These are phyloP conservation scores for Mycena epipterygia DNA, from an alignment of 768 basidiomycete genomes.

Conservation along the genomic window DNA sequence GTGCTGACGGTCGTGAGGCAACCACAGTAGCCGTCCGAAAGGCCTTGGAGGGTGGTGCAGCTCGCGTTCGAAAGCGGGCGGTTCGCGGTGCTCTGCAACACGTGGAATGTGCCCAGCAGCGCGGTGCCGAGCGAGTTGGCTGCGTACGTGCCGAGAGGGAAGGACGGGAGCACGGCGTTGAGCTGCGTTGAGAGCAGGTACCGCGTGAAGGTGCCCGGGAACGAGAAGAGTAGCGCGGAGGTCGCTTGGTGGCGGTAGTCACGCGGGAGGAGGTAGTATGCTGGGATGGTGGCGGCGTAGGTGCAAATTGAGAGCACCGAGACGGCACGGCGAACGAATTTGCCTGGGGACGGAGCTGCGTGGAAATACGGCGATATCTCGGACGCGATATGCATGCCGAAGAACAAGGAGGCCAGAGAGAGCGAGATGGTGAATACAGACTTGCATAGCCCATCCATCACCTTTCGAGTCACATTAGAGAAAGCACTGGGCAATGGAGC, in stretches of 20 bases:
- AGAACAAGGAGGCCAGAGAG: slow-evolving; percentile 80
- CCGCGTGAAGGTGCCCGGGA: slow-evolving; percentile 89
- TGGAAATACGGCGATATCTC: slow-evolving; percentile 57
- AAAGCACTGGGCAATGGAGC: not conserved
- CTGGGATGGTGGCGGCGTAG: slow-evolving; percentile 82
- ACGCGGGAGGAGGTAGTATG: slow-evolving; percentile 82
- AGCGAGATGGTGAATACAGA: slow-evolving; percentile 83
- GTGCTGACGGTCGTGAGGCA: slow-evolving; percentile 96
- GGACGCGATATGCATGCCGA: slow-evolving; percentile 77
- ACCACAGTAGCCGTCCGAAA: slow-evolving; percentile 94
- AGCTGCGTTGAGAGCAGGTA: slow-evolving; percentile 81
- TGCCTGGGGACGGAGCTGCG: slow-evolving; percentile 55
- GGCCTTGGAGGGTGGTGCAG: slow-evolving; percentile 84
- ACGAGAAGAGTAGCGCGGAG: slow-evolving; percentile 90
- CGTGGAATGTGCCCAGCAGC: slow-evolving; percentile 80
- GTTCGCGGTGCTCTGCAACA: slow-evolving; percentile 69
- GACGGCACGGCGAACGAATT: slow-evolving; percentile 62
- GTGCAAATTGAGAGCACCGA: slow-evolving; percentile 70
- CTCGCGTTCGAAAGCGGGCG: slow-evolving; percentile 60
- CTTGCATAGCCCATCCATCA: slow-evolving; percentile 88
- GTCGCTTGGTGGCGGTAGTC: slow-evolving; percentile 84
- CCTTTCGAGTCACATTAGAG: slow-evolving; percentile 58
- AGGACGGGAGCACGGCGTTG: slow-evolving; percentile 71
- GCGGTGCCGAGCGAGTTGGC: slow-evolving; percentile 87
- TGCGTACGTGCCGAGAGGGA: slow-evolving; percentile 85